phyloP scores from a whole-genome alignment of 2,329 filamentous ascomycete genomes.

The Microsporum audouinii region DNA sequence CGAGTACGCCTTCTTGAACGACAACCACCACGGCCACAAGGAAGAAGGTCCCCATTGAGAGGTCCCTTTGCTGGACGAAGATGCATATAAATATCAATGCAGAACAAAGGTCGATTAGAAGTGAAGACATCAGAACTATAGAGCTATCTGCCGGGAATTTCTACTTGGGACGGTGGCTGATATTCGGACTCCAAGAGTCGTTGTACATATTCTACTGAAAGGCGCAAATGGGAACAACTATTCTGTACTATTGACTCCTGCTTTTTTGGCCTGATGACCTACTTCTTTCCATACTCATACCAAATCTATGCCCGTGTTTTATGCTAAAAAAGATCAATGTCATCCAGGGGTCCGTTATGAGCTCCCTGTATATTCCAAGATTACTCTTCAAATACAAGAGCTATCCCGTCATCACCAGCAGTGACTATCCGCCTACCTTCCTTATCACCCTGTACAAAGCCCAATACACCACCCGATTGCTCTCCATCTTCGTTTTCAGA shows the following conservation, averaged over 20 bases:
- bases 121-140: background rate
- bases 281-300: background rate
- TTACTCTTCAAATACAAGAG: slow-evolving; percentile 36
- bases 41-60: slow-evolving; percentile 1
- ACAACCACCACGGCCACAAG: slow-evolving; percentile 48
- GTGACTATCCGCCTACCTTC: slow-evolving; percentile 64
- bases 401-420: slow-evolving; percentile 67
- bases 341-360: background rate
- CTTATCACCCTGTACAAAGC: slow-evolving; percentile 70
- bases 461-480: slow-evolving; percentile 76
- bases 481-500: slow-evolving; percentile 48
- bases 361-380: too few species aligned
- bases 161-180: background rate
- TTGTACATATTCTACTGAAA: slow-evolving; percentile 1
- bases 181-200: background rate
- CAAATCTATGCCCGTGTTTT: background rate
- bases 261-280: background rate
- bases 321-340: background rate
- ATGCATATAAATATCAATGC: background rate
- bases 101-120: background rate
- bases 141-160: background rate
- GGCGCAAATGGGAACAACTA: slow-evolving; percentile 2
- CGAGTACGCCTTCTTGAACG: slow-evolving; percentile 75
- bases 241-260: slow-evolving; percentile 1
- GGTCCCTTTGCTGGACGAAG: background rate